These are phyloP conservation scores for Adansonia gregorii DNA, from an alignment of 441 rosid genomes.

Conservation along the genomic window DNA sequence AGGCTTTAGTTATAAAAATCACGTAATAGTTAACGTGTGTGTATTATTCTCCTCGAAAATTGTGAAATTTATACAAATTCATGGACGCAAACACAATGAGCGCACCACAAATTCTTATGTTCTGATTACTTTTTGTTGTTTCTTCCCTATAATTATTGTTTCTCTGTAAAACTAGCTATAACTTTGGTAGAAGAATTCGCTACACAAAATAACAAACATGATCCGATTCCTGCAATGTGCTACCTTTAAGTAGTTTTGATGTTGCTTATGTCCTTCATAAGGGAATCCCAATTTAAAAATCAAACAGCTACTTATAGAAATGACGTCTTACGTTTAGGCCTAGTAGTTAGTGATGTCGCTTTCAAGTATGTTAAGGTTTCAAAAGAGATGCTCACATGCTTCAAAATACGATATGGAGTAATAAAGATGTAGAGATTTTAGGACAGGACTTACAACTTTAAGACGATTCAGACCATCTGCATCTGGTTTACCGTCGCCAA, in stretches of 20 bases:
- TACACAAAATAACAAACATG: not conserved
- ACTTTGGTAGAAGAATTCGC: not conserved
- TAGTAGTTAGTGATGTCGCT: not conserved
- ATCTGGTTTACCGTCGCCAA: conserved; percentile 33
- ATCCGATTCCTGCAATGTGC: not conserved
- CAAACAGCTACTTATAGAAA: not conserved
- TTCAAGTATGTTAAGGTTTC: not conserved
- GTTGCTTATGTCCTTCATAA: not conserved
- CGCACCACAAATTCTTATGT: too few relatives aligned
- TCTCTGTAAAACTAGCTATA: too few relatives aligned
- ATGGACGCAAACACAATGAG: too few relatives aligned
- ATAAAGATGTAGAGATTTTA: not conserved
- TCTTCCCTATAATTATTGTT: too few relatives aligned
- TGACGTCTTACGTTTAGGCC: not conserved
- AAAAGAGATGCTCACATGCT: too few relatives aligned
- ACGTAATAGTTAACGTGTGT: too few relatives aligned
- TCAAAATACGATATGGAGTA: not conserved
- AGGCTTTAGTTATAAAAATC: too few relatives aligned
- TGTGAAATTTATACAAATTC: too few relatives aligned
- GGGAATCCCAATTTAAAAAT: not conserved
- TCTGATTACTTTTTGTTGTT: too few relatives aligned
- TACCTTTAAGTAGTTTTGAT: not conserved
- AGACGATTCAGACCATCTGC: conserved; percentile 43
- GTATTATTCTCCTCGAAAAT: too few relatives aligned
- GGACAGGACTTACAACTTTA: conserved; percentile 39